These are phyloP conservation scores for Gossypium turneri DNA, from an alignment of 345 rosid genomes.

Conservation along the genomic window DNA sequence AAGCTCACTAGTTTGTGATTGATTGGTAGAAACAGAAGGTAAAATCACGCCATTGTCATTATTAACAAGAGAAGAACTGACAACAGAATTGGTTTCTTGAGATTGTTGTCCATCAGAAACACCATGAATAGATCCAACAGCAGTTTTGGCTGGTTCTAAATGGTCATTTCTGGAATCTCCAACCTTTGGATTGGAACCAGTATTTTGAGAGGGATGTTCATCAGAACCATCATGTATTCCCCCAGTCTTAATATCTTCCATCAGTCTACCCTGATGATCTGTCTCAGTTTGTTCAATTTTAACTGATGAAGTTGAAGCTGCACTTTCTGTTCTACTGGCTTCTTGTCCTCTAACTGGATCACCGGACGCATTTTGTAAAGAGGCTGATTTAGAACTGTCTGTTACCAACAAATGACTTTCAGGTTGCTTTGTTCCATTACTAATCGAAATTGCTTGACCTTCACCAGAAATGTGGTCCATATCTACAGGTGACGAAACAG, in stretches of 20 bases:
- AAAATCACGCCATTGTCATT: background rate
- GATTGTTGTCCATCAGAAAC: background rate
- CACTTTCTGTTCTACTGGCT: constrained; percentile 18
- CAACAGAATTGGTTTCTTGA: background rate
- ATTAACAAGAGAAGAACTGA: background rate
- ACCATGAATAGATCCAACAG: background rate
- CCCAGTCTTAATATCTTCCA: constrained; percentile 21
- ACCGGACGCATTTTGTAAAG: background rate
- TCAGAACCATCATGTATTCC: constrained; percentile 7
- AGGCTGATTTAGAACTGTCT: constrained; percentile 2
- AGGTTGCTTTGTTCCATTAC: constrained; percentile 19
- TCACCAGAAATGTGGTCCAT: constrained; percentile 7
- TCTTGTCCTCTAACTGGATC: constrained; percentile 5
- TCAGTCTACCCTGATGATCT: constrained; percentile 6
- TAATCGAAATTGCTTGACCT: constrained; percentile 1
- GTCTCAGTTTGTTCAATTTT: constrained; percentile 16
- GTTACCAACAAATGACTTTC: background rate
- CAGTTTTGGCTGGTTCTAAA: background rate
- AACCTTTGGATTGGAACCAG: constrained; percentile 12
- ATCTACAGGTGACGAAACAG: constrained; percentile 21
- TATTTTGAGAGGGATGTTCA: constrained; percentile 18
- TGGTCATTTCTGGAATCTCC: constrained; percentile 10
- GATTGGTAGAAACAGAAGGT: too few relatives aligned
- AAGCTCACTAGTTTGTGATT: too few relatives aligned
- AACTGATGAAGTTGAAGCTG: constrained; percentile 21